phyloP scores from a whole-genome alignment of 2,329 filamentous ascomycete species.

The Mycocentrospora acerina region DNA sequence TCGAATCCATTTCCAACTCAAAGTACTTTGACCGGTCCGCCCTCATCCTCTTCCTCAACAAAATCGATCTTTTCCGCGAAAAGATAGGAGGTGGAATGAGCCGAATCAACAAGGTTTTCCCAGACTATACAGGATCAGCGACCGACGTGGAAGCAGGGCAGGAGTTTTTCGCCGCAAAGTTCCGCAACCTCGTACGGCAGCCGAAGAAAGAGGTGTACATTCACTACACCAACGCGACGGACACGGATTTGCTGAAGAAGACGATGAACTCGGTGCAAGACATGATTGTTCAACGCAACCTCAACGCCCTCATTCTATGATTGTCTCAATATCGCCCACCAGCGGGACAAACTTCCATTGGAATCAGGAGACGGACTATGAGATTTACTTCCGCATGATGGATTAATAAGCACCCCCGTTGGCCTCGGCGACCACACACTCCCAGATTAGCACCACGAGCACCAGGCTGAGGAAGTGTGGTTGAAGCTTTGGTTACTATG shows the following conservation, averaged over 20 bases:
- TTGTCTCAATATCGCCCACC: background rate
- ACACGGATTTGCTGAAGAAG: slow-evolving; percentile 58
- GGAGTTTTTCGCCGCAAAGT: slow-evolving; percentile 54
- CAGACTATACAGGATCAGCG: slow-evolving; percentile 48
- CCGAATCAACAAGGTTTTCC: slow-evolving; percentile 52
- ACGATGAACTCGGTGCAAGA: slow-evolving; percentile 56
- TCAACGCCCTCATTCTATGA: slow-evolving; percentile 52
- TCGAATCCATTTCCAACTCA: slow-evolving; percentile 55
- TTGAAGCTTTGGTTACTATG: slow-evolving; percentile 4
- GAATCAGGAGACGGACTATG: no score
- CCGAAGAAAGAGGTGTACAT: slow-evolving; percentile 55
- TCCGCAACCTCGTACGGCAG: slow-evolving; percentile 52
- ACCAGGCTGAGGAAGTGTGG: background rate
- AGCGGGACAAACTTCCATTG: no score
- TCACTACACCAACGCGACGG: slow-evolving; percentile 56
- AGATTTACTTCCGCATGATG: no score
- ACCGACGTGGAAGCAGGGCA: slow-evolving; percentile 51
- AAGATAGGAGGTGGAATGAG: slow-evolving; percentile 50
- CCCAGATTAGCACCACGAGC: background rate
- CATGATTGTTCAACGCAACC: slow-evolving; percentile 56
- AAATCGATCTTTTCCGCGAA: slow-evolving; percentile 55
- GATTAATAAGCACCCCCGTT: no score
- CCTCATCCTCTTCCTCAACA: slow-evolving; percentile 56
- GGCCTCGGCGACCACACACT: no score
- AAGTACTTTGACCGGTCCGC: slow-evolving; percentile 55